These are phyloP conservation scores for Lipomyces sp. DNA, from an alignment of 805 yeast species.

Conservation along the genomic window DNA sequence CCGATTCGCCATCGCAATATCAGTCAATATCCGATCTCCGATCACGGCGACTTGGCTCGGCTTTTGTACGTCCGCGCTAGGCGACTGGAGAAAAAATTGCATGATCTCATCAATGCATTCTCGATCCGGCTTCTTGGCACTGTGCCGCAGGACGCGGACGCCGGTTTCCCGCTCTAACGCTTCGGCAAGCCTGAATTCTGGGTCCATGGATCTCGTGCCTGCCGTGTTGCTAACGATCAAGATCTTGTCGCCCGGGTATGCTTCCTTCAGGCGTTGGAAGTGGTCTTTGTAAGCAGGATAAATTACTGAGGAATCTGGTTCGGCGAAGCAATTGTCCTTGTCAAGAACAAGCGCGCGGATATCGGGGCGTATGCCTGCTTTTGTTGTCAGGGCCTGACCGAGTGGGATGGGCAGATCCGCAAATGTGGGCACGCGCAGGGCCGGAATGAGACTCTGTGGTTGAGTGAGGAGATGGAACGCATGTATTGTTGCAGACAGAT, in stretches of 20 bases:
- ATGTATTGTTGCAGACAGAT: constrained; percentile 22
- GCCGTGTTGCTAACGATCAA: constrained; percentile 91
- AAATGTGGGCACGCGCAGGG: constrained; percentile 29
- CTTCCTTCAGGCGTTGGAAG: constrained; percentile 28
- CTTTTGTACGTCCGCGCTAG: constrained; percentile 52
- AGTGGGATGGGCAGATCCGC: constrained; percentile 35
- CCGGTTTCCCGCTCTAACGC: constrained; percentile 37
- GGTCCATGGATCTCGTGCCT: constrained; percentile 51
- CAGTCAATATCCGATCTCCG: constrained; percentile 92
- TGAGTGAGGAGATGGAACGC: constrained; percentile 12
- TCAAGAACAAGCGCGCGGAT: constrained; percentile 59
- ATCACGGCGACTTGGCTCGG: constrained; percentile 78
- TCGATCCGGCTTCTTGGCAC: constrained; percentile 44
- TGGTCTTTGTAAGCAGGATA: constrained; percentile 66
- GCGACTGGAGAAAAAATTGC: constrained; percentile 54
- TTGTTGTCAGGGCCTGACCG: constrained; percentile 11
- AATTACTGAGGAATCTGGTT: constrained; percentile 75
- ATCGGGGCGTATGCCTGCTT: constrained; percentile 35
- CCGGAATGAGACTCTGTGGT: constrained; percentile 22
- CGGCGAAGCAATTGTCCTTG: constrained; percentile 94
- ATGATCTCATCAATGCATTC: constrained; percentile 62
- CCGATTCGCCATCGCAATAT: constrained; percentile 88
- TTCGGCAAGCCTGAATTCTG: constrained; percentile 9
- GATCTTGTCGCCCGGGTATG: constrained; percentile 66
- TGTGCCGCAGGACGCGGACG: constrained; percentile 45